Base-by-base conservation (phyloP, 805 yeast genomes). In the Pichia occidentalis region DNA sequence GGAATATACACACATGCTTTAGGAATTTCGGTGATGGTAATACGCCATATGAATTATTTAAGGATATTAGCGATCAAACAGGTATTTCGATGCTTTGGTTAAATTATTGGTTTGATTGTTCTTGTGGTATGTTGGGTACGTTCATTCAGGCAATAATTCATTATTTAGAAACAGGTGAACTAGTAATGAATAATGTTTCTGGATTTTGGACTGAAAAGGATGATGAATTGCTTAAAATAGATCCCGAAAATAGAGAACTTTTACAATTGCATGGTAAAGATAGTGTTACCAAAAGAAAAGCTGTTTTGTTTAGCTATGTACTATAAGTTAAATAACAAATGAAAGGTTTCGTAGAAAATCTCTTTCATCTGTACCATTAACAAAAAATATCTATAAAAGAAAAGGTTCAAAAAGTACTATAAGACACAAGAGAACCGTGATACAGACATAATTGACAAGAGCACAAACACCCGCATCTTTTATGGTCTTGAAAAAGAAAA, bases 151-250 rank as follows among this genome's bases (percentile, higher is more conserved):
- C 59, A 5, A 54, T 57, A 29, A 40, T 52, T 16, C 44, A 57
- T 37, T 57, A 57, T 34, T 43, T 57, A 19, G 39, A 51, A 24
- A 52, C 54, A 24, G 59, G 56, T 16, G 56, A 53, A 31, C 43
- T 56, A n/a, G 43, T 49, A 6, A 38, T 56, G 44, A 43, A 51
- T 26, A 42, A 53, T 26, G 50, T 49, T 37, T 30, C 51, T 9
- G 60, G 60, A 5, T 57, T 57, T 34, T 57, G 62, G 62, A 54
- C 60, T 4, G 54, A 52, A 27, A 57, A 52, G 21, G 59, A 57
- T 40, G 62, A 57, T 39, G 45, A 43, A 20, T 39, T 57, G 51
- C 45, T 57, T 8, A 50, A 47, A 24, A 45, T 46, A 14, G 54
- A 51, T 24, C 43, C 48, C 11, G 44, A 53, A 19, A 37, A 45